A percentile compares a stretch with the other conserved stretches of the same genome.
Evolutionary conservation across 495 filamentous ascomycete species (phyloP).

Genomic region (Penicillium roqueforti): DNA sequence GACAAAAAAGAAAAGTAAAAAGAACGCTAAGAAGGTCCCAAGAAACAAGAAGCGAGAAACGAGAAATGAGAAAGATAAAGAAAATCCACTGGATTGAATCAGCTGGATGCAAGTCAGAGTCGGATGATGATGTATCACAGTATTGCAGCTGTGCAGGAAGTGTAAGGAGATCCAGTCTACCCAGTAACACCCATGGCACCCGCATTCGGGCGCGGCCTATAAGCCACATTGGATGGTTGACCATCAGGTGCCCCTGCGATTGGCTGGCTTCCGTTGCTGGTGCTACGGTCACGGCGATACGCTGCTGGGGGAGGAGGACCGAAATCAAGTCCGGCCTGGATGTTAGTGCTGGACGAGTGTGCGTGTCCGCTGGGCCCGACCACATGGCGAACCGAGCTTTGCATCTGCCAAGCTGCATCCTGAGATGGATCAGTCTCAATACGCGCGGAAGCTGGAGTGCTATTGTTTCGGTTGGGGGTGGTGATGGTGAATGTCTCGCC

Average conservation of each 20-base stretch:
- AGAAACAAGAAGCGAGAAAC: conserved; percentile 26
- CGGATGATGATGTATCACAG: conserved; percentile 19
- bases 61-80: too few species aligned
- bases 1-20: conserved; percentile 21
- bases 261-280: conserved; percentile 41
- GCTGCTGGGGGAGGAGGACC: conserved; percentile 24
- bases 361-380: conserved; percentile 52
- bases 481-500: conserved; percentile 50
- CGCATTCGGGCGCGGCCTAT: conserved; percentile 38
- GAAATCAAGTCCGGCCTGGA: conserved; percentile 31
- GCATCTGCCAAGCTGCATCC: conserved; percentile 69
- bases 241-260: conserved; percentile 26
- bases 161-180: conserved; percentile 21
- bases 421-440: conserved; percentile 77
- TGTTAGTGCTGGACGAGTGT: conserved; percentile 31
- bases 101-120: conserved; percentile 18
- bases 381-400: conserved; percentile 74
- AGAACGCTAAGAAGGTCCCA: conserved; percentile 36
- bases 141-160: conserved; percentile 20
- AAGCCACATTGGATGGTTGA: conserved; percentile 34
- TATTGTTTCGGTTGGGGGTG: conserved; percentile 36
- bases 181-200: conserved; percentile 47
- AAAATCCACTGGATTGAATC: conserved; percentile 13
- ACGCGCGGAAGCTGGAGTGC: conserved; percentile 46
- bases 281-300: conserved; percentile 38